phyloP scores from a whole-genome alignment of 148 eudicot species.

The Talinum fruticosum region DNA sequence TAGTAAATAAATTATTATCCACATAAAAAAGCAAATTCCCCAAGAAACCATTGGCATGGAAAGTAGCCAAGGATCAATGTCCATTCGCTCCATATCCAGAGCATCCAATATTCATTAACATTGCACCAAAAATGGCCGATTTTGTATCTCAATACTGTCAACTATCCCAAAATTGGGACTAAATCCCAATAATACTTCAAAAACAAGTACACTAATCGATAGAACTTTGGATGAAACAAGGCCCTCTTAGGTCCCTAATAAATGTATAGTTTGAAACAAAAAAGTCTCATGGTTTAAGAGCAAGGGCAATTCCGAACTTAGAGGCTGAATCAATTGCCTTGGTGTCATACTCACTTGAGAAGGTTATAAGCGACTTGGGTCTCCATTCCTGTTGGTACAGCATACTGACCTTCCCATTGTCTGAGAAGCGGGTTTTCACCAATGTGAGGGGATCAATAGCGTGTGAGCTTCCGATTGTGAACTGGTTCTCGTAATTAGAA shows the following conservation, averaged over 20 bases:
- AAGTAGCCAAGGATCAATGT: neutral
- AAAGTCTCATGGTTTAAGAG: slow-evolving; percentile 68
- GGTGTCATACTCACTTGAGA: slow-evolving; percentile 80
- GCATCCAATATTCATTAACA: slow-evolving; percentile 1
- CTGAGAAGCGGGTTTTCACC: slow-evolving; percentile 61
- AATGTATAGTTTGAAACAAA: slow-evolving; percentile 2
- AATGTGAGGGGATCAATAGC: slow-evolving; percentile 43
- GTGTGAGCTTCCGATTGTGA: slow-evolving; percentile 73
- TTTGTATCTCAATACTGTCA: slow-evolving; percentile 10
- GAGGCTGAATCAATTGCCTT: slow-evolving; percentile 46
- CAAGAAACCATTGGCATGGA: neutral
- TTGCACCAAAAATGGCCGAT: neutral
- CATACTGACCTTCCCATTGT: slow-evolving; percentile 65
- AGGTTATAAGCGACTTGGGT: slow-evolving; percentile 64
- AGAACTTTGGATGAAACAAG: slow-evolving; percentile 16
- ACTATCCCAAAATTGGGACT: slow-evolving; percentile 35
- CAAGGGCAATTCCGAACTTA: slow-evolving; percentile 68
- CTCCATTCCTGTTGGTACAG: slow-evolving; percentile 87
- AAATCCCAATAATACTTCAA: slow-evolving; percentile 23
- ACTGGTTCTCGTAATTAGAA: slow-evolving; percentile 55
- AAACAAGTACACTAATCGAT: slow-evolving; percentile 2
- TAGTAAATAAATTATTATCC: neutral
- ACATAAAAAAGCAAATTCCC: neutral
- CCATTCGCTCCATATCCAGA: neutral
- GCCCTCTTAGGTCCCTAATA: slow-evolving; percentile 19